Percentiles rank a stretch among this genome's conserved stretches.
Conservation (phyloP, 306 rosid genomes). For the Purshia tridentata region DNA sequence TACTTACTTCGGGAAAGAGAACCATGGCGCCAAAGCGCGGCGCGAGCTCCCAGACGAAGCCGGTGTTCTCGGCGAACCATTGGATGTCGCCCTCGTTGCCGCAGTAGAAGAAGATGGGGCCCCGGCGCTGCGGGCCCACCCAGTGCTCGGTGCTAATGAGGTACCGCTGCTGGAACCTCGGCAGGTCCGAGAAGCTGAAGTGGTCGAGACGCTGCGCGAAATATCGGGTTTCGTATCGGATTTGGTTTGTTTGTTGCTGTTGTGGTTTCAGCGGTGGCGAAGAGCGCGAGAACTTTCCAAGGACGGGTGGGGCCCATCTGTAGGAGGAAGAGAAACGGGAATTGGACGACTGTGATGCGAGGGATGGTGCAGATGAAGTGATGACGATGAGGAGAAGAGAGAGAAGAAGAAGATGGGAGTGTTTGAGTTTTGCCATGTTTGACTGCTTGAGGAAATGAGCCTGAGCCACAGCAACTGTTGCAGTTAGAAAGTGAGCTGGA, state of each 20-base stretch:
- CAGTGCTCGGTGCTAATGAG: slow-evolving; percentile 72
- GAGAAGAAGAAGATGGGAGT: neutral
- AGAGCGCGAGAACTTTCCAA: slow-evolving; percentile 37
- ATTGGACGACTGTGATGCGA: slow-evolving; percentile 26
- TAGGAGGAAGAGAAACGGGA: slow-evolving; percentile 4
- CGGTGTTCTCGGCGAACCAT: slow-evolving; percentile 83
- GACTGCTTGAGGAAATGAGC: neutral
- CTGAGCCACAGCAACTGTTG: neutral
- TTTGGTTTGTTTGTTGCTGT: neutral
- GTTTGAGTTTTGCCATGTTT: slow-evolving; percentile 26
- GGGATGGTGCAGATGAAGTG: slow-evolving; percentile 19
- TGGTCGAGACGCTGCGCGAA: slow-evolving; percentile 78
- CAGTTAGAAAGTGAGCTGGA: neutral
- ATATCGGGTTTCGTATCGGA: slow-evolving; percentile 57
- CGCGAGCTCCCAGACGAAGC: slow-evolving; percentile 87
- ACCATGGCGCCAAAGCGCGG: slow-evolving; percentile 80
- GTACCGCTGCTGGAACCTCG: slow-evolving; percentile 68
- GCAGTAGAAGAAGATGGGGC: slow-evolving; percentile 83
- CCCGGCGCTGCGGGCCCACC: slow-evolving; percentile 45
- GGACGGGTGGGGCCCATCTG: slow-evolving; percentile 43
- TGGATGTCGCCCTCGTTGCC: slow-evolving; percentile 91
- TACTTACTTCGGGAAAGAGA: slow-evolving; percentile 73
- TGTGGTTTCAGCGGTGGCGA: neutral
- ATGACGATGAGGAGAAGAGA: slow-evolving; percentile 8
- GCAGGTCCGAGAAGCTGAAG: slow-evolving; percentile 63